Evolutionary conservation across 75 land plant species (phyloP).

Genomic region (Adiantum capillusveneris): DNA sequence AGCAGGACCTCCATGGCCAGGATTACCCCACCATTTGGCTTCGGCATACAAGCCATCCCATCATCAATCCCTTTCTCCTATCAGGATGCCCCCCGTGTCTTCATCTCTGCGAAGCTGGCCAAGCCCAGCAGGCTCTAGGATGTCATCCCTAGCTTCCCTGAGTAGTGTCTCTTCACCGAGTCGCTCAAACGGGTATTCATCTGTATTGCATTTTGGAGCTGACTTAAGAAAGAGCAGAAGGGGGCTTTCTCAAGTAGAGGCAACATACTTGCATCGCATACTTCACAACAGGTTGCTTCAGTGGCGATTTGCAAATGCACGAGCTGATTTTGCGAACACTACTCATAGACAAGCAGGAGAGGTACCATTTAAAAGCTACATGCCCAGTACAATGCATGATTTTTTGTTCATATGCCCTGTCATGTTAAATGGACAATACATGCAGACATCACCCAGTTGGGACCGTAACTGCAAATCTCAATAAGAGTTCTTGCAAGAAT

Average conservation of each 20-base stretch:
- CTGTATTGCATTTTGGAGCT: slow-evolving; percentile 46
- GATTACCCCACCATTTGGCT: background rate
- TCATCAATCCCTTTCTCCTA: slow-evolving; percentile 13
- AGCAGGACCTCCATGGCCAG: slow-evolving; percentile 1
- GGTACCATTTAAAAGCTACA: too few relatives aligned
- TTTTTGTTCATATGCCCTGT: too few relatives aligned
- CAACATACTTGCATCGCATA: slow-evolving; percentile 64
- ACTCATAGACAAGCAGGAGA: slow-evolving; percentile 59
- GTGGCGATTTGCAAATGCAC: slow-evolving; percentile 87
- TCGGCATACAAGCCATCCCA: background rate
- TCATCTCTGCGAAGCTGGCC: slow-evolving; percentile 38
- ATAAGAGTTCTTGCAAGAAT: too few relatives aligned
- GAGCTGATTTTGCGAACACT: slow-evolving; percentile 42
- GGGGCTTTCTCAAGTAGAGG: slow-evolving; percentile 59
- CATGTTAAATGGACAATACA: too few relatives aligned
- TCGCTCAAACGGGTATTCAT: slow-evolving; percentile 26
- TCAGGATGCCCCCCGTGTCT: slow-evolving; percentile 12
- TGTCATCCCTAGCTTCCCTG: slow-evolving; percentile 27
- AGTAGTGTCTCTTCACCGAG: slow-evolving; percentile 6
- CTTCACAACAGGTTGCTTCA: slow-evolving; percentile 78
- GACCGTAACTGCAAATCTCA: too few relatives aligned
- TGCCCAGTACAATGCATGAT: too few relatives aligned
- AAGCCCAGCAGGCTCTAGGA: slow-evolving; percentile 55
- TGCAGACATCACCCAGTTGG: too few relatives aligned
- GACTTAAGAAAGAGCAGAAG: slow-evolving; percentile 66